Evolutionary conservation across 2,329 filamentous ascomycete species (phyloP), one percentile per base, ranked within the genome.

Genomic region (Apiospora pterosperma): DNA sequence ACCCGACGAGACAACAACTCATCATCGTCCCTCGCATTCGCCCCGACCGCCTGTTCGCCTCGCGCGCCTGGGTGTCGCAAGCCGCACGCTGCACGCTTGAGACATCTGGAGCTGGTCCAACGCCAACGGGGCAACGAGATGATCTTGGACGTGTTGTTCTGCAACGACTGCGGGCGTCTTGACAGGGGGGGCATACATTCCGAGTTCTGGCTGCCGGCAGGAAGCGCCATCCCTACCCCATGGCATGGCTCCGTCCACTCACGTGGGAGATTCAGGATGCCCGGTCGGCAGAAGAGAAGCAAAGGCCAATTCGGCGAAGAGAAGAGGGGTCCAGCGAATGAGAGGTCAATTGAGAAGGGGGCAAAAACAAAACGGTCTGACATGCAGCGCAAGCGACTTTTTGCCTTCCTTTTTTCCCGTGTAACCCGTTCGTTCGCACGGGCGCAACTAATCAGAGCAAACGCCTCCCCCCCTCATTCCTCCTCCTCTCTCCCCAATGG

Each of bases 141-240:
- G 8, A 34, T 21, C 48, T n/a, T n/a, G n/a, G n/a, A n/a, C n/a
- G n/a, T n/a, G n/a, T n/a, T n/a, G 34, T n/a, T n/a, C 48, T 55
- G 28, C 28, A n/a, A 34, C 25, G 12, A n/a, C n/a, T n/a, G n/a
- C n/a, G n/a, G n/a, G n/a, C n/a, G n/a, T n/a, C n/a, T n/a, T n/a
- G 25, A n/a, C 11, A n/a, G 7, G 28, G 34, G 21, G n/a, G 25
- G 34, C 25, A 34, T 34, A 8, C n/a, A 11, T 55, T 34, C 48
- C 48, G 48, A 55, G 31, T n/a, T 55, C 28, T 55, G 48, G 48
- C 48, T 55, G 48, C 48, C 48, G 48, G 48, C 48, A 55, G 48
- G 48, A 55, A 55, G 25, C 28, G 3, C 8, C 28, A 55, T 34
- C 48, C 48, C 19, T 34, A 16, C 28, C 44, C n/a, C n/a, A n/a